Evolutionary conservation across 1,284 basidiomycete genomes (phyloP), one percentile per base, ranked within the genome.

Genomic region (Cystobasidium pallidum): DNA sequence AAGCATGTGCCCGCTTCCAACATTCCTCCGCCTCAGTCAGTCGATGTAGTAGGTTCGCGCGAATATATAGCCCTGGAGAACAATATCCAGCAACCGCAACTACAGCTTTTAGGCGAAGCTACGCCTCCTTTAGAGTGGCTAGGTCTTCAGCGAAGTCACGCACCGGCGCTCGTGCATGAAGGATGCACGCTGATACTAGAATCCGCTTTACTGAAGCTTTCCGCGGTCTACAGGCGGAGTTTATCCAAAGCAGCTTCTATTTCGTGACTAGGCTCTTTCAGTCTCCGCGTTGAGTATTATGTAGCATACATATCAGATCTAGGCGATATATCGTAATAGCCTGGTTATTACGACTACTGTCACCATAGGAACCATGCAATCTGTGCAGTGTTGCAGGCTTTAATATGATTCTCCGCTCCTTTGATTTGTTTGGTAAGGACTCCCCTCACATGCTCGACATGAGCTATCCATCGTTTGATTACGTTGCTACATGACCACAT

Each of bases 71-170:
- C 59, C 4, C 52, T 57, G 43, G 74, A 75, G 24, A 72, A 70
- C 52, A 34, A 74, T 28, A 66, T 76, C 4, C 58, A 75, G 13
- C 41, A 75, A 47, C 75, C 74, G 6, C 63, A 76, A 51, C 55
- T 75, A 6, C 73, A 73, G 32, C 30, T 71, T 13, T 67, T 77
- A 10, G 75, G 76, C 15, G 76, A 77, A n/a, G 76, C 76, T 11
- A 77, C 76, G 3, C 76, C 76, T 1, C 76, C 76, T 13, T 41
- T 77, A 41, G 74, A 77, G 19, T 77, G 76, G 76, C 45, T 77
- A 45, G 76, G 76, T 2, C 30, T 77, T 2, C 75, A 77, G 57
- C 47, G 74, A 24, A 49, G 41, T 13, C 62, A 70, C 17, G 75
- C 70, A 47, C 76, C 76, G 0, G 71, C 63, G 4, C 72, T 72